phyloP scores from a whole-genome alignment of 106 monocot species.

The Platanthera zijinensis region DNA sequence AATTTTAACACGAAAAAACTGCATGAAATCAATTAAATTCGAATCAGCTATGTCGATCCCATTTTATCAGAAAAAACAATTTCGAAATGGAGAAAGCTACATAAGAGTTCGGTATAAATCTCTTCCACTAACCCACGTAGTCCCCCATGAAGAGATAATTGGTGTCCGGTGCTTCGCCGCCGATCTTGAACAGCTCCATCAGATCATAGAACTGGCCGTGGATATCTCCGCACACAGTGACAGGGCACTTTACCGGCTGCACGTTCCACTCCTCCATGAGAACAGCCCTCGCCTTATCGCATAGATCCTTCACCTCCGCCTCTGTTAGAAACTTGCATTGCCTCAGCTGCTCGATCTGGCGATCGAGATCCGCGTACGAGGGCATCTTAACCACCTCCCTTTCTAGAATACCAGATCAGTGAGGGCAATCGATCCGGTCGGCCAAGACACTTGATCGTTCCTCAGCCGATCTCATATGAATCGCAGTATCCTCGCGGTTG shows the following conservation, averaged over 20 bases:
- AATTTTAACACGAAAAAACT: not conserved
- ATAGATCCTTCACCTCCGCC: slow-evolving; percentile 70
- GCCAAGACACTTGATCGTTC: not conserved
- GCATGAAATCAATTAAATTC: not conserved
- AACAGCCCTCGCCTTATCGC: slow-evolving; percentile 64
- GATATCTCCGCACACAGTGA: slow-evolving; percentile 69
- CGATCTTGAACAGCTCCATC: slow-evolving; percentile 64
- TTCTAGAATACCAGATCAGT: not conserved
- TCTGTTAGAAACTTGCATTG: slow-evolving; percentile 65
- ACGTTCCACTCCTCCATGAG: slow-evolving; percentile 82
- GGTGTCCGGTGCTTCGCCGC: slow-evolving; percentile 64
- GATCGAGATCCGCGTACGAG: slow-evolving; percentile 69
- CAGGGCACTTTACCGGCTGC: slow-evolving; percentile 64
- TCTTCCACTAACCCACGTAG: slow-evolving; percentile 44
- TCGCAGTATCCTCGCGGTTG: not conserved
- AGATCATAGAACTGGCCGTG: slow-evolving; percentile 74
- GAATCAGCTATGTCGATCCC: not conserved
- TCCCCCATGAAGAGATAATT: slow-evolving; percentile 85
- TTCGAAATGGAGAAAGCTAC: not conserved
- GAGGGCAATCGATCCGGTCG: not conserved
- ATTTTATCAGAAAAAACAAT: not conserved
- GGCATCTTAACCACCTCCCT: slow-evolving; percentile 23
- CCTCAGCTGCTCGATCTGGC: slow-evolving; percentile 77
- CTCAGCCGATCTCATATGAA: not conserved
- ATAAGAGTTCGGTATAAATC: not conserved